Evolutionary conservation across 306 rosid species (phyloP).

Genomic region (Lathyrus tuberosus): DNA sequence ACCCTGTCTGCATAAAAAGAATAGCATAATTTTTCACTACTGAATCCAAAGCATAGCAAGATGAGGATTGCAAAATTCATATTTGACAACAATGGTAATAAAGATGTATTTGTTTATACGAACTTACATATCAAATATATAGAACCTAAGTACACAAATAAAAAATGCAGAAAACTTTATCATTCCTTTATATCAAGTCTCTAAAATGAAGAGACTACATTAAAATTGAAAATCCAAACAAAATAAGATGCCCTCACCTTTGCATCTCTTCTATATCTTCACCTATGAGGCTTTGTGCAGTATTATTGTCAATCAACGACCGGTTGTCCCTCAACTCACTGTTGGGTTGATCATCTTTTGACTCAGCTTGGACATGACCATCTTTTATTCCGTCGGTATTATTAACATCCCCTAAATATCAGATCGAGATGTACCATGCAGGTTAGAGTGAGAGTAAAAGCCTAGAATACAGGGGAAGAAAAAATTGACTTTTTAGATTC

Average conservation of each 20-base stretch:
- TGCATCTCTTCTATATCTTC: slow-evolving; percentile 84
- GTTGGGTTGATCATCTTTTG: slow-evolving; percentile 40
- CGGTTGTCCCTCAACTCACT: slow-evolving; percentile 78
- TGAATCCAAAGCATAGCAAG: slow-evolving; percentile 1
- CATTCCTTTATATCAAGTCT: not conserved
- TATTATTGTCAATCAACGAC: slow-evolving; percentile 71
- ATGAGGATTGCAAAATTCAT: slow-evolving; percentile 7
- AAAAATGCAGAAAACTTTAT: not conserved
- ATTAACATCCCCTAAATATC: slow-evolving; percentile 43
- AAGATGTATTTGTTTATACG: not conserved
- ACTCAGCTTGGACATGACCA: no score
- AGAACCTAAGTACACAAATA: slow-evolving; percentile 14
- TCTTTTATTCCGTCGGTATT: slow-evolving; percentile 44
- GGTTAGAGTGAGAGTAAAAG: not conserved
- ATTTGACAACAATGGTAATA: not conserved
- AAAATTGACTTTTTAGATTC: no score
- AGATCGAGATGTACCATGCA: slow-evolving; percentile 1
- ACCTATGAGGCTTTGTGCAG: slow-evolving; percentile 78
- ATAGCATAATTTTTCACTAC: slow-evolving; percentile 9
- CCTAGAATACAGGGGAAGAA: no score
- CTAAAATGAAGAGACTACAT: not conserved
- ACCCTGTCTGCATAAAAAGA: slow-evolving; percentile 68
- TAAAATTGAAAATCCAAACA: slow-evolving; percentile 12
- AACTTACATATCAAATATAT: not conserved
- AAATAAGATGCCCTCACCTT: slow-evolving; percentile 49